A percentile compares a stretch with the other conserved stretches of the same genome.
These are phyloP conservation scores for Linnemannia elongata DNA, from an alignment of 192 early-diverging fungal genomes.

Conservation along the genomic window DNA sequence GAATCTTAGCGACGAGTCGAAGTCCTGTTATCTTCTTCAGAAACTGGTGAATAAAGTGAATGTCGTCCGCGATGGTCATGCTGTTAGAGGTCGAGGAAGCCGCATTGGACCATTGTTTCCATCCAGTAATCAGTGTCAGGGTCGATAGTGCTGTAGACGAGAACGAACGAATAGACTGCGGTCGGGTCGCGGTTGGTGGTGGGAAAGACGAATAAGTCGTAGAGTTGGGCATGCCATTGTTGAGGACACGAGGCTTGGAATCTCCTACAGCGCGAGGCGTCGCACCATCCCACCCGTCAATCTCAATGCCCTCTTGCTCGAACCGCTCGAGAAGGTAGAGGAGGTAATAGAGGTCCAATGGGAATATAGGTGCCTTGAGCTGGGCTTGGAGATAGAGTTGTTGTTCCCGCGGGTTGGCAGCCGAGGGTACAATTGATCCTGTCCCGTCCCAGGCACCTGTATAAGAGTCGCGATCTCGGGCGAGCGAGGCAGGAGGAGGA, in stretches of 20 bases:
- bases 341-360: conserved; percentile 50
- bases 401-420: conserved; percentile 35
- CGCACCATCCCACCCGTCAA: conserved; percentile 47
- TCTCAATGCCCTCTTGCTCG: conserved; percentile 45
- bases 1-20: conserved; percentile 54
- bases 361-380: conserved; percentile 52
- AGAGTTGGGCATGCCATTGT: conserved; percentile 14
- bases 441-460: conserved; percentile 53
- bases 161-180: conserved; percentile 57
- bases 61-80: conserved; percentile 60
- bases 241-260: conserved; percentile 38
- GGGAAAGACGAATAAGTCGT: conserved; percentile 33
- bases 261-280: conserved; percentile 38
- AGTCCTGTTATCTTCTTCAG: conserved; percentile 60
- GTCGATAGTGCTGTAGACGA: conserved; percentile 59
- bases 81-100: conserved; percentile 22
- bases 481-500: conserved; percentile 5
- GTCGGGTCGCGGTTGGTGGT: conserved; percentile 28
- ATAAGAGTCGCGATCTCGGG: conserved; percentile 41
- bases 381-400: conserved; percentile 52
- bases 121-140: conserved; percentile 57
- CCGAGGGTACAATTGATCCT: conserved; percentile 29
- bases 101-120: conserved; percentile 60
- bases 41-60: conserved; percentile 62
- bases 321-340: conserved; percentile 51